Base-by-base conservation (phyloP, 2,329 filamentous ascomycete species). In the Penicillium fuscoglaucum region DNA sequence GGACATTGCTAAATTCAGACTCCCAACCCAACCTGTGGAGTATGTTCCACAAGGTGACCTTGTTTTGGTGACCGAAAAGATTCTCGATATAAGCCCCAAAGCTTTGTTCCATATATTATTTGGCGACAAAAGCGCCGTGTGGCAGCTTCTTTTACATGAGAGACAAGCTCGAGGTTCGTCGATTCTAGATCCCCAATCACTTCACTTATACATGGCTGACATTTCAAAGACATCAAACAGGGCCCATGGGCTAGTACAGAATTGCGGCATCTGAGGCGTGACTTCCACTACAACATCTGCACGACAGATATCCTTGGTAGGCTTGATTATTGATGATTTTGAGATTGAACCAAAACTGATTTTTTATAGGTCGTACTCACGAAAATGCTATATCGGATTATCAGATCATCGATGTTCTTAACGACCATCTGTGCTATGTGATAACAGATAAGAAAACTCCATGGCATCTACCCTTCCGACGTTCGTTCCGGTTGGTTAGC, bases 81-180 rank as follows among this genome's bases (percentile, higher is more conserved):
- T 91, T 64, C 96, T 96, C 72, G 90, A 96, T 65, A 88, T 98
- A 60, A 96, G 91, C 62, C 89, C 95, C 47, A 98, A 99, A 74
- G 91, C 91, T 0, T 87, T 96, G 58, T 99, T 98, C 74, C 93
- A 98, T 70, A 90, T 98, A 17, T 83, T 99, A 52, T 99, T 98
- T 74, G 95, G 95, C 39, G 95, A 99, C 75, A 96, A 93, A 77
- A 96, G 91, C 72, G 91, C 93, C 35, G 88, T 98, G 40, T 99
- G 97, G 77, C 91, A 95, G 67, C 87, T 93, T 69, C 81, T 98
- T 31, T 93, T 97, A 72, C 89, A 91, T 71, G 91, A 96, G 72
- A 84, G 90, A 52, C 84, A 87, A 67, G 91, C 90, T 15, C 85
- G 88, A 72, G 77, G 79, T 82, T 72, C 62, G 74, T 62, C 10